Evolutionary conservation across 116 monocot species (phyloP).

Genomic region (Zostera marina): DNA sequence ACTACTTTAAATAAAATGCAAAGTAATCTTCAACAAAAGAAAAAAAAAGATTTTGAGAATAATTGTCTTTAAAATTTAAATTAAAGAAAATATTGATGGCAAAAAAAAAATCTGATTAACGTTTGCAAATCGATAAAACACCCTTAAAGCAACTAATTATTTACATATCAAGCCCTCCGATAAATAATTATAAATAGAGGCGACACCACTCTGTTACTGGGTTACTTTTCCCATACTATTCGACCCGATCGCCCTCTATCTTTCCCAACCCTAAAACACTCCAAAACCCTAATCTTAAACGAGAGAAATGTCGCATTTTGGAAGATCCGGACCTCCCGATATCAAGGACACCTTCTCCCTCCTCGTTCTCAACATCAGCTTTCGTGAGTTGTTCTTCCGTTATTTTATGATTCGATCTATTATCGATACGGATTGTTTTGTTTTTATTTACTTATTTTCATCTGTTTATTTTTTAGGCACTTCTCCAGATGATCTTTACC

Average conservation of each 20-base stretch:
- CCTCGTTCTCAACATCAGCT: constrained; percentile 91
- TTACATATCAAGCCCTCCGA: neutral
- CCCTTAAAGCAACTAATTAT: too few species aligned
- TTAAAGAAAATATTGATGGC: too few species aligned
- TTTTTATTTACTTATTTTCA: neutral
- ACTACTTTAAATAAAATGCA: too few species aligned
- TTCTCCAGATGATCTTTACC: constrained; percentile 76
- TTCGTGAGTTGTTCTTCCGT: constrained; percentile 23
- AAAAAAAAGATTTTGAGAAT: too few species aligned
- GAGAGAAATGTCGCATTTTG: constrained; percentile 79
- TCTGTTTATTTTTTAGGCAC: constrained; percentile 36
- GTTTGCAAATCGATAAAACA: too few species aligned
- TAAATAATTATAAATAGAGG: neutral
- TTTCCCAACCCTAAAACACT: neutral
- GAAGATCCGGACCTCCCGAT: constrained; percentile 82
- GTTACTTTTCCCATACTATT: neutral
- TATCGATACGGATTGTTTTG: neutral
- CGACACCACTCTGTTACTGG: neutral
- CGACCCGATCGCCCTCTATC: neutral
- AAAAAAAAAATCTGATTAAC: too few species aligned
- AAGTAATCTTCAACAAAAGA: too few species aligned
- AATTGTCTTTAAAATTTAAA: too few species aligned
- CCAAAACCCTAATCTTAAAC: constrained; percentile 1
- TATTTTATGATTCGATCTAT: neutral
- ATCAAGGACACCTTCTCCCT: constrained; percentile 87